Conservation (phyloP, 139 green algal species). For the Parachlorella kessleri region DNA sequence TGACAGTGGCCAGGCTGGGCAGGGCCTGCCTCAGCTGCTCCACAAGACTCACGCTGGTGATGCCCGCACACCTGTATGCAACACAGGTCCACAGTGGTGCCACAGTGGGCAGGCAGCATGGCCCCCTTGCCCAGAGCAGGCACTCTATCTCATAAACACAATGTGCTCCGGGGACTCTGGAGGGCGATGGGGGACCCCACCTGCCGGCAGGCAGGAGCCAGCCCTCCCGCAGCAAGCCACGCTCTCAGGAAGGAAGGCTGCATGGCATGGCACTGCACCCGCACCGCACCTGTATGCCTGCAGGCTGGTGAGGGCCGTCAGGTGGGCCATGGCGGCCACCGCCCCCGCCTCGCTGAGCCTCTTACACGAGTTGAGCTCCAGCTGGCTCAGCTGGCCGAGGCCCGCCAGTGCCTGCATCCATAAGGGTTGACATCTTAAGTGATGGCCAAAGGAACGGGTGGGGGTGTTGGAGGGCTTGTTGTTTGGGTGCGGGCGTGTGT, state of each 20-base stretch:
- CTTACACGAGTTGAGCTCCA: constrained; percentile 20
- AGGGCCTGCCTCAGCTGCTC: not conserved
- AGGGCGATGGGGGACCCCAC: not conserved
- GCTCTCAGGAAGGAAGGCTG: no score
- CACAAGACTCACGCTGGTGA: not conserved
- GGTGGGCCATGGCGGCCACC: not conserved
- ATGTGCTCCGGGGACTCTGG: not conserved
- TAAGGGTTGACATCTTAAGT: no score
- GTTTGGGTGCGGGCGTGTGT: no score
- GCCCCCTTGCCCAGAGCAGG: not conserved
- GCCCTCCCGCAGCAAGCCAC: not conserved
- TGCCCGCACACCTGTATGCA: not conserved
- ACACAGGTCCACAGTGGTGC: not conserved
- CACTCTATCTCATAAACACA: not conserved
- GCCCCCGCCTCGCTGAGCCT: not conserved
- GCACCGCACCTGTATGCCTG: constrained; percentile 12
- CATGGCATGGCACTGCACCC: no score
- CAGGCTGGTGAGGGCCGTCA: constrained; percentile 15
- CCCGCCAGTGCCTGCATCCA: not conserved
- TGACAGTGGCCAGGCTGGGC: not conserved
- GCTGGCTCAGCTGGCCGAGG: constrained; percentile 1
- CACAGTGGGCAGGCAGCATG: not conserved
- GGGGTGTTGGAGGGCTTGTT: no score
- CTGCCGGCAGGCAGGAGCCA: no score
- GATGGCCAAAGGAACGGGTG: no score